Percentiles rank a stretch among this genome's conserved stretches.
phyloP scores from a whole-genome alignment of 169 alveolate species.

The Babesia sp. region DNA sequence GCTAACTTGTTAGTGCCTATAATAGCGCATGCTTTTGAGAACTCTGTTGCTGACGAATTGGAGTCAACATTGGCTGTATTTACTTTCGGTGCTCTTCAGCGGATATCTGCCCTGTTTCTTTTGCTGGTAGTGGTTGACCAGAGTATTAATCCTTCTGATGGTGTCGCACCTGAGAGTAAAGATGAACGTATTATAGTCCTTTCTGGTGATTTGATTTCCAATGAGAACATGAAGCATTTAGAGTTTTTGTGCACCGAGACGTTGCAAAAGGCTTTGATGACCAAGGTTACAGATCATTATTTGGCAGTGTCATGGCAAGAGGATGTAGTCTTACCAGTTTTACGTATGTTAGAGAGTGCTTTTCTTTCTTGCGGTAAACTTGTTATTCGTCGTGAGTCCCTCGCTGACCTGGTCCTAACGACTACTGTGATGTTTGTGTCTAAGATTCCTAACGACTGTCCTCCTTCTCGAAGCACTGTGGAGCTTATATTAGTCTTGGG shows the following conservation, averaged over 20 bases:
- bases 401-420: slow-evolving; percentile 15
- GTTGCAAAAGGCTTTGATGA: slow-evolving; percentile 6
- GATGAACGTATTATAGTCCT: neutral
- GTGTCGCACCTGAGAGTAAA: neutral
- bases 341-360: neutral
- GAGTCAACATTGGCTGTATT: slow-evolving; percentile 2
- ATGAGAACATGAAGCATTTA: slow-evolving; percentile 8
- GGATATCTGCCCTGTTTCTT: slow-evolving; percentile 19
- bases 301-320: slow-evolving; percentile 14
- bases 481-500: neutral
- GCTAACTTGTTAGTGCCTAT: slow-evolving; percentile 16
- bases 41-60: neutral
- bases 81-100: slow-evolving; percentile 33
- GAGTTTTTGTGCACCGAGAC: slow-evolving; percentile 16
- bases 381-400: neutral
- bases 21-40: slow-evolving; percentile 5
- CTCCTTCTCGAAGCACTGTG: neutral
- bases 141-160: neutral
- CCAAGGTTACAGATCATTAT: neutral
- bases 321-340: slow-evolving; percentile 6
- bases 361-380: neutral
- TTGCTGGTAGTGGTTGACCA: slow-evolving; percentile 20
- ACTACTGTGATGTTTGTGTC: neutral
- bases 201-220: neutral
- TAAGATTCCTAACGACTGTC: slow-evolving; percentile 12